Evolutionary conservation across 371 early-diverging fungal genomes (phyloP).

Genomic region (Mortierella sp.): DNA sequence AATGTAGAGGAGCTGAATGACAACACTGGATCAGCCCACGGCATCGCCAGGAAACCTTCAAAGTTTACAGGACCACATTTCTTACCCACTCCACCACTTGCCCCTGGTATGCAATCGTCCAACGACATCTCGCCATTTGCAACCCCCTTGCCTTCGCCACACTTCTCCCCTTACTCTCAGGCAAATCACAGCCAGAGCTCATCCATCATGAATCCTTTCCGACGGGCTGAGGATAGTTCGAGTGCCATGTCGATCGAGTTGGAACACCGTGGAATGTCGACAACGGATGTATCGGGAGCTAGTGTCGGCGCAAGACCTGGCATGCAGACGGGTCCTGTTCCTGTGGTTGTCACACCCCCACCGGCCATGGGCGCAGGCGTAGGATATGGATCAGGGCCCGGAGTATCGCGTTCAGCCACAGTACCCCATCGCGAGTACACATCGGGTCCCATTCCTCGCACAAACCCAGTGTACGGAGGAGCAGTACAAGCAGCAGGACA

Average conservation of each 20-base stretch:
- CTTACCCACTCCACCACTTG: conserved; percentile 21
- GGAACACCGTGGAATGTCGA: not conserved
- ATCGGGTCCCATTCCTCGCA: too few species aligned
- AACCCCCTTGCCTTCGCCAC: conserved; percentile 23
- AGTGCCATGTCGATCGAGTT: conserved; percentile 15
- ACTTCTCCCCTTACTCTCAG: conserved; percentile 32
- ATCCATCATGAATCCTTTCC: conserved; percentile 38
- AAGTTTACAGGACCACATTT: conserved; percentile 39
- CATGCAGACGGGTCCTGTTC: too few species aligned
- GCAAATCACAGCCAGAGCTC: conserved; percentile 23
- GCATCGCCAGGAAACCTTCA: conserved; percentile 20
- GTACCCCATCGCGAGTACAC: not conserved
- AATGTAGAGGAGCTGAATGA: not conserved
- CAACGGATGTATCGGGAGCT: not conserved
- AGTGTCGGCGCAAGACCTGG: conserved; percentile 1
- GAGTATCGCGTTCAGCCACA: conserved; percentile 23
- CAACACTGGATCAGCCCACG: not conserved
- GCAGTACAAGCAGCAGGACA: too few species aligned
- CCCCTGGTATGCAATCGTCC: not conserved
- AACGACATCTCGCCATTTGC: conserved; percentile 17
- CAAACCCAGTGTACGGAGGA: too few species aligned
- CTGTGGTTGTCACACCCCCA: not conserved
- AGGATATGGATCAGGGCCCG: too few species aligned
- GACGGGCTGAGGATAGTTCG: conserved; percentile 4
- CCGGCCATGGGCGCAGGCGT: too few species aligned